Percentiles rank a stretch among this genome's conserved stretches.
Conservation (phyloP, 2,329 filamentous ascomycete species). For the Aureobasidium sp. region DNA sequence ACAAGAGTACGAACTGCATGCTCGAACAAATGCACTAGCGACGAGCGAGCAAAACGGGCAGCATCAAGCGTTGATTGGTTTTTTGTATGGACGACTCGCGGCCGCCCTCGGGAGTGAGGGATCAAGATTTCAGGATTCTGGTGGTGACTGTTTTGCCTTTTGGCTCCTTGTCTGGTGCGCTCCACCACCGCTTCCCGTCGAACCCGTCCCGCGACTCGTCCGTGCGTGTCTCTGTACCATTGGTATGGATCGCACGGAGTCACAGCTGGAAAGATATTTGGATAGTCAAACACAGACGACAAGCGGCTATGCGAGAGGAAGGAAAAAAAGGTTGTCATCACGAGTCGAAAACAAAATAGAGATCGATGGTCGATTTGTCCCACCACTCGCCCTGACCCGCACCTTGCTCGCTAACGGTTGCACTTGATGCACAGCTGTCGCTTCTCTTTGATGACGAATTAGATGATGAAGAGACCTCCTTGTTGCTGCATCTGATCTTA, state of each 20-base stretch:
- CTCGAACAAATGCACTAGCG: constrained; percentile 1
- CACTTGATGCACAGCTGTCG: constrained; percentile 5
- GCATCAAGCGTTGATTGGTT: constrained; percentile 9
- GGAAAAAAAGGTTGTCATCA: constrained; percentile 1
- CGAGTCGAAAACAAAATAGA: not conserved
- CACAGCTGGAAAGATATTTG: not conserved
- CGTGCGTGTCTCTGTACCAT: constrained; percentile 1
- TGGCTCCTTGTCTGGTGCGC: constrained; percentile 3
- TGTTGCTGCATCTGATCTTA: constrained; percentile 11
- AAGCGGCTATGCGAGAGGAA: not conserved
- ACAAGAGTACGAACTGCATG: constrained; percentile 5
- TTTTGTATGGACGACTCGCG: constrained; percentile 6
- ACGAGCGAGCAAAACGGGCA: constrained; percentile 7
- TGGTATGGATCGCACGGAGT: not conserved
- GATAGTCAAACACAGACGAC: constrained; percentile 7
- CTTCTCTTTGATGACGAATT: constrained; percentile 10
- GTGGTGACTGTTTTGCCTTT: not conserved
- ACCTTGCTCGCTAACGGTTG: constrained; percentile 3
- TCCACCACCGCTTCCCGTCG: constrained; percentile 4
- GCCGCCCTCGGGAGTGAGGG: not conserved
- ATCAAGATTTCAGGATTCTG: constrained; percentile 7
- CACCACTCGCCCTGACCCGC: not conserved
- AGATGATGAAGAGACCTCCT: constrained; percentile 12
- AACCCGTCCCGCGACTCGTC: constrained; percentile 5
- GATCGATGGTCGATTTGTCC: not conserved